Evolutionary conservation across 257 asterid genomes (phyloP), one percentile per base, ranked within the genome.

Genomic region (Coffea eugenioides): DNA sequence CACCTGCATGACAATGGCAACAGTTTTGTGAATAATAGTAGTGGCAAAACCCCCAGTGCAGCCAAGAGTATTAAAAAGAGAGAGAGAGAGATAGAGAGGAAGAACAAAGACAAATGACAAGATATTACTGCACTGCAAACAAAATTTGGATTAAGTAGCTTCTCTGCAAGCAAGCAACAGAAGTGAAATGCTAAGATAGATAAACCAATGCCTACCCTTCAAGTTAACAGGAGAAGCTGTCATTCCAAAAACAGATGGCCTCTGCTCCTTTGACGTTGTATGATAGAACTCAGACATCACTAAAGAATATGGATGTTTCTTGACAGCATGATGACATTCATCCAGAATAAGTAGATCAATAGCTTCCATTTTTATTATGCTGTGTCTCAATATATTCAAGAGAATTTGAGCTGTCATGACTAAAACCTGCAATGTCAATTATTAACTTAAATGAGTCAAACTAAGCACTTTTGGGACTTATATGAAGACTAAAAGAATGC

Each of bases 371-470:
- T 90, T 96, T 77, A 96, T 90, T 81, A 96, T 94, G 83, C 99
- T 96, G 88, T 96, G 99, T 84, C 99, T 91, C 81, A 96, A 91
- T 83, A 96, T 96, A 84, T 96, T 96, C 85, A 96, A 88, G 78
- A 94, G 97, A 87, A 96, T 96, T 85, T 96, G 99, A 79, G 99
- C 99, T 21, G 99, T 96, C 99, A 96, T 96, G 89, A 96, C 99
- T 84, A 96, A 87, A 82, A 96, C 98, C 99, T 96, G 96, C 85
- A 83, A 83, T 80, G 61, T 76, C 73, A 81, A 69, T 39, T 70
- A 71, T 57, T 27, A 48, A 41, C 43, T 69, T 39, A 77, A 76
- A 49, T 66, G 80, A 57, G 21, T 11, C 8, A 11, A 20, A 1
- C 54, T 77, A 76, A 85, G 69, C 82, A 73, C 62, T 64, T 75